Evolutionary conservation across 306 rosid species (phyloP).

Genomic region (Heteromeles arbutifolia): DNA sequence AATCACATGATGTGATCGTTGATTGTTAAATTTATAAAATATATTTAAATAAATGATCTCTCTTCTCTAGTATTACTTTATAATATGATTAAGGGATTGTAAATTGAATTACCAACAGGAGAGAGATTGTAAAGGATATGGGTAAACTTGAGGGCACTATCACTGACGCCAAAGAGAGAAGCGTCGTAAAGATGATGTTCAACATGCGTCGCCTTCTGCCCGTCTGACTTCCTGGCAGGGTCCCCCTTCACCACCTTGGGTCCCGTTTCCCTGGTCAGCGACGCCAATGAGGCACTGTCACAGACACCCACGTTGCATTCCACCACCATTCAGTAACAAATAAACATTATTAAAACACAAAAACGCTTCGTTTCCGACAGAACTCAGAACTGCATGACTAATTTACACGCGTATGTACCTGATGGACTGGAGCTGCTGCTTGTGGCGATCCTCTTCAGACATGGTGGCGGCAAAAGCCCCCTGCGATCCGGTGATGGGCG

Average conservation of each 20-base stretch:
- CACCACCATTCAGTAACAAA: neutral
- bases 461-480: constrained; percentile 28
- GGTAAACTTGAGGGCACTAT: constrained; percentile 79
- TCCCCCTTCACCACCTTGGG: constrained; percentile 87
- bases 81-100: neutral
- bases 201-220: constrained; percentile 23
- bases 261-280: constrained; percentile 85
- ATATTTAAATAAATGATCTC: too few species aligned
- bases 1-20: too few species aligned
- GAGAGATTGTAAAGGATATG: constrained; percentile 89
- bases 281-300: constrained; percentile 81
- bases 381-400: too few species aligned
- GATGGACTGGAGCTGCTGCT: constrained; percentile 72
- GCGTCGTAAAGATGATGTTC: constrained; percentile 29
- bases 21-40: too few species aligned
- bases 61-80: too few species aligned
- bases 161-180: constrained; percentile 64
- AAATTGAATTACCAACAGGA: constrained; percentile 60
- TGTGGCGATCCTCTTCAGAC: constrained; percentile 57
- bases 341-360: neutral
- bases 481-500: constrained; percentile 41
- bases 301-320: neutral
- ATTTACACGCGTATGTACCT: constrained; percentile 24
- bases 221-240: constrained; percentile 42
- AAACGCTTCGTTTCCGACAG: neutral